Conservation (phyloP, 2,329 filamentous ascomycete species). For the Colletotrichum sp. region DNA sequence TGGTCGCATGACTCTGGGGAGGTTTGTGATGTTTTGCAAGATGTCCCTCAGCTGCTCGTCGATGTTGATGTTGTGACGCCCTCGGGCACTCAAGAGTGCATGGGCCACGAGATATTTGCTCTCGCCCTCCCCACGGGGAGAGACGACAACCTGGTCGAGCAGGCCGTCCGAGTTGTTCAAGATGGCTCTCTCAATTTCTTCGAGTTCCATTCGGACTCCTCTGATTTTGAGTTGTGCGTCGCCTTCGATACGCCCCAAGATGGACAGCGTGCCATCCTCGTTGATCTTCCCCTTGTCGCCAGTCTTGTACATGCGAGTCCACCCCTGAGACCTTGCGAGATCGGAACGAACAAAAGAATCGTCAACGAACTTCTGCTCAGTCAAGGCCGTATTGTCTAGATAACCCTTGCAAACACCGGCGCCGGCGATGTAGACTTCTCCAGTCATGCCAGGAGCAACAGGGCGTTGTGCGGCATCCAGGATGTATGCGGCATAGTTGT, state of each 20-base stretch:
- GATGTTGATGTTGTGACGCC: not conserved
- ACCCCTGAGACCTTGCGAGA: not conserved
- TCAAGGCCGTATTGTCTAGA: constrained; percentile 25
- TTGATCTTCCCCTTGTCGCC: not conserved
- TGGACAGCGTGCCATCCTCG: not conserved
- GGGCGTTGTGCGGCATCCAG: constrained; percentile 37
- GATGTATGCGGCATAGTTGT: constrained; percentile 45
- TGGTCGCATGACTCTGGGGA: not conserved
- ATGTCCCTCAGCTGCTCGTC: no score
- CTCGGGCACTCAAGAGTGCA: not conserved
- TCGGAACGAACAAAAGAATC: not conserved
- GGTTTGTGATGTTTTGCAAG: not conserved
- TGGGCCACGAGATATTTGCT: not conserved
- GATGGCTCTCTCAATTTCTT: constrained; percentile 37
- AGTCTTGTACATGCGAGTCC: not conserved
- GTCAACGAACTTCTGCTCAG: not conserved
- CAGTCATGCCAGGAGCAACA: constrained; percentile 39
- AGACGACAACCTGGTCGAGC: not conserved
- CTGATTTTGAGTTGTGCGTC: constrained; percentile 51
- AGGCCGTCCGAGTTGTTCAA: not conserved
- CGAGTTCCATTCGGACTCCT: constrained; percentile 49
- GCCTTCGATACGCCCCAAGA: constrained; percentile 41
- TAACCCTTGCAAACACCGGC: constrained; percentile 37
- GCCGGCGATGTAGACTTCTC: constrained; percentile 37
- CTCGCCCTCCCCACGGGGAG: not conserved